These are phyloP conservation scores for Laguncularia racemosa DNA, from an alignment of 345 rosid genomes.

Conservation along the genomic window DNA sequence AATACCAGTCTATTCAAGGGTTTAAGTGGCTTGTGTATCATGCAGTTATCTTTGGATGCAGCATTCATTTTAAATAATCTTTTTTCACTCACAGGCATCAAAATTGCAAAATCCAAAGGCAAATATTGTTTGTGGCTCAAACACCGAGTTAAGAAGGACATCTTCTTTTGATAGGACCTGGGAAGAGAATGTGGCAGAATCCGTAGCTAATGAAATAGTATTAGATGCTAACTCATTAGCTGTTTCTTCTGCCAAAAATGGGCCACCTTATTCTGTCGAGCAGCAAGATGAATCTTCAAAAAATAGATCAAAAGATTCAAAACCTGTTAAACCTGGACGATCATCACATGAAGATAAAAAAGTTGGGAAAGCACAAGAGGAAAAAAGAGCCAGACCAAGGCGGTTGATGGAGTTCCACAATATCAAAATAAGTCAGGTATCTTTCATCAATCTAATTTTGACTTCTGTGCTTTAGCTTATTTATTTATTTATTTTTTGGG, in stretches of 20 bases:
- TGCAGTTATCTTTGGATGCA: neutral
- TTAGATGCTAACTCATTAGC: slow-evolving; percentile 51
- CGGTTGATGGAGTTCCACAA: slow-evolving; percentile 88
- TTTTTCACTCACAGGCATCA: slow-evolving; percentile 34
- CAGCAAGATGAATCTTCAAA: slow-evolving; percentile 66
- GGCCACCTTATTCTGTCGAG: slow-evolving; percentile 35
- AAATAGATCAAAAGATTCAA: slow-evolving; percentile 59
- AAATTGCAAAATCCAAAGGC: slow-evolving; percentile 31
- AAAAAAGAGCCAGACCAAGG: slow-evolving; percentile 85
- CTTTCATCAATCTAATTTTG: slow-evolving; percentile 9
- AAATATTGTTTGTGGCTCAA: slow-evolving; percentile 34
- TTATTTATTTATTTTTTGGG: neutral
- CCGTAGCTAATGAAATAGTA: slow-evolving; percentile 81
- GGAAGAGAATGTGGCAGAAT: slow-evolving; percentile 93
- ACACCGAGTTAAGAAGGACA: slow-evolving; percentile 69
- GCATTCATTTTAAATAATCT: neutral
- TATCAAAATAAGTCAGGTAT: slow-evolving; percentile 93
- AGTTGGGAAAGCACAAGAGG: slow-evolving; percentile 67
- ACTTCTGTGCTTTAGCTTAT: too few species aligned
- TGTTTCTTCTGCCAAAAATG: slow-evolving; percentile 41
- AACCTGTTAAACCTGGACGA: slow-evolving; percentile 62
- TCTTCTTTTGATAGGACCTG: slow-evolving; percentile 81
- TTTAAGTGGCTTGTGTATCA: neutral
- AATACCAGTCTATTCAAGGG: neutral
- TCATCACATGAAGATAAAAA: slow-evolving; percentile 88